phyloP scores from a whole-genome alignment of 768 basidiomycete species.

The Amanita jacksonii region DNA sequence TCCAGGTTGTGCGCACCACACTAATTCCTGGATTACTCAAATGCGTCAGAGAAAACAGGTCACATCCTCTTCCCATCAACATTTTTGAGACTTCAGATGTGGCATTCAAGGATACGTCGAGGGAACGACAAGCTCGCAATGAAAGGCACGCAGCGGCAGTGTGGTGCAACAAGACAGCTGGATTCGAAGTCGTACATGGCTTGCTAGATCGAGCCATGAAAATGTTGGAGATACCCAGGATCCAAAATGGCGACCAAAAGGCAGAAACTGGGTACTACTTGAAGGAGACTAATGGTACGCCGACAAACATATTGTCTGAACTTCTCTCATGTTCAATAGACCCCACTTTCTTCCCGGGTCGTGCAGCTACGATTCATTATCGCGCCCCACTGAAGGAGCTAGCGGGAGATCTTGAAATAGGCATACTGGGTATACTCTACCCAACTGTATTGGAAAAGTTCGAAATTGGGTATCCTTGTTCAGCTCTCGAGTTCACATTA shows the following conservation, averaged over 20 bases:
- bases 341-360: constrained; percentile 89
- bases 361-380: constrained; percentile 88
- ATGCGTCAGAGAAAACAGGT: constrained; percentile 93
- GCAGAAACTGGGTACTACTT: constrained; percentile 84
- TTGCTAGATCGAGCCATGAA: constrained; percentile 92
- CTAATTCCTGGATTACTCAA: constrained; percentile 94
- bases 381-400: constrained; percentile 41
- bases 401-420: constrained; percentile 63
- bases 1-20: constrained; percentile 95
- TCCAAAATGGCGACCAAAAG: constrained; percentile 44
- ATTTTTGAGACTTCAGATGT: constrained; percentile 94
- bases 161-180: constrained; percentile 95
- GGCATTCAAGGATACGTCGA: constrained; percentile 71
- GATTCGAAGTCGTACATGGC: constrained; percentile 95
- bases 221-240: constrained; percentile 85
- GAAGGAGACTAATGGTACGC: constrained; percentile 72
- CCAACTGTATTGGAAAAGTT: constrained; percentile 88
- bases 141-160: constrained; percentile 82
- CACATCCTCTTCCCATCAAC: constrained; percentile 84
- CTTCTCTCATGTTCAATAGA: constrained; percentile 36
- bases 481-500: constrained; percentile 86
- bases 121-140: constrained; percentile 83
- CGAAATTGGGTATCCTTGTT: constrained; percentile 92
- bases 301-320: not conserved
- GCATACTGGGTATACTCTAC: constrained; percentile 89